A percentile compares a stretch with the other conserved stretches of the same genome.
Evolutionary conservation across 106 monocot genomes (phyloP).

Genomic region (Triglochin maritima): DNA sequence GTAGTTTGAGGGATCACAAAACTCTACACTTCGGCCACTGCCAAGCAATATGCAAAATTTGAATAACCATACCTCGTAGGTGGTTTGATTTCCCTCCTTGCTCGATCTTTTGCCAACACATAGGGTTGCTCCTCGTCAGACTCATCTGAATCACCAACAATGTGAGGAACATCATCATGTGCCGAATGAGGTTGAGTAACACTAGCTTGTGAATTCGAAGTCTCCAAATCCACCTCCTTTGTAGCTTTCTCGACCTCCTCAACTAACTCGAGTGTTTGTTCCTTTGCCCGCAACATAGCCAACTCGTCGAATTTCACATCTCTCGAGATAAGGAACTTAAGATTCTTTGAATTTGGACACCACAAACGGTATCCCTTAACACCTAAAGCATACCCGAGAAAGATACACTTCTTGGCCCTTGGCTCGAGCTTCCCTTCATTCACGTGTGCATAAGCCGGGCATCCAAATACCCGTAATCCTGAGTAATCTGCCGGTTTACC

Average conservation of each 20-base stretch:
- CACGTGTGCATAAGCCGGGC: slow-evolving; percentile 1
- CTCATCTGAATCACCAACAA: not conserved
- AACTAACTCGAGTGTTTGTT: not conserved
- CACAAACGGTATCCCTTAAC: not conserved
- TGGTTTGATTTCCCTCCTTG: not conserved
- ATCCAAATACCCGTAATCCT: slow-evolving; percentile 2
- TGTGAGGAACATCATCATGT: not conserved
- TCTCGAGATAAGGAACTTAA: not conserved
- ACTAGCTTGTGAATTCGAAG: not conserved
- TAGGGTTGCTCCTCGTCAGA: not conserved
- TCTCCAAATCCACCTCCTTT: not conserved
- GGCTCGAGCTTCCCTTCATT: slow-evolving; percentile 2
- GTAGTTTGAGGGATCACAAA: not conserved
- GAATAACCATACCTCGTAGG: not conserved
- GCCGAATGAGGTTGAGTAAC: not conserved
- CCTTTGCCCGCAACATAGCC: not conserved
- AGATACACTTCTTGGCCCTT: not conserved
- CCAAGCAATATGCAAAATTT: not conserved
- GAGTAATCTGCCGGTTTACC: slow-evolving; percentile 4
- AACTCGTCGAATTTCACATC: not conserved
- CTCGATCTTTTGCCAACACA: not conserved
- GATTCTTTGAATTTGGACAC: not conserved
- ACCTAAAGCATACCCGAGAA: slow-evolving; percentile 1
- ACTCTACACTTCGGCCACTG: not conserved
- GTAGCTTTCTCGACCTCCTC: not conserved